Percentiles rank a stretch among this genome's conserved stretches.
phyloP scores from a whole-genome alignment of 2,329 filamentous ascomycete genomes.

The Alternaria novae-zelandiae region DNA sequence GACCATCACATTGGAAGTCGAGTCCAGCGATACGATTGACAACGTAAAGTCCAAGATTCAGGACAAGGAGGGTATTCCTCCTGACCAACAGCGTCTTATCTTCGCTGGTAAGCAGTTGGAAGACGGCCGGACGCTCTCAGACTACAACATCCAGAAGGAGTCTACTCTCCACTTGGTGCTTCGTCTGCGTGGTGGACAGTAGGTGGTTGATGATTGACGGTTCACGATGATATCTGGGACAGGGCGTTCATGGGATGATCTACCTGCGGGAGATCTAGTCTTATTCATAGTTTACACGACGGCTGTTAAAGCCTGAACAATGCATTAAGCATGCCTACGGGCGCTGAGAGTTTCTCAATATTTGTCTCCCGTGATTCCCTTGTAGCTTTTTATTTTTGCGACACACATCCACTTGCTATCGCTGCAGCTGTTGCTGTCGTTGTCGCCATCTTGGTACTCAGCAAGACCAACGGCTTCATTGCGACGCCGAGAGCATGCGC shows the following conservation, averaged over 20 bases:
- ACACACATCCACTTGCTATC: neutral
- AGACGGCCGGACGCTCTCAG: slow-evolving; percentile 86
- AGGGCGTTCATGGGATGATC: slow-evolving; percentile 41
- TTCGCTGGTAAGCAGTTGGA: slow-evolving; percentile 94
- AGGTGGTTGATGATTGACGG: slow-evolving; percentile 37
- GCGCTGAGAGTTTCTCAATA: slow-evolving; percentile 31
- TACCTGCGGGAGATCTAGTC: slow-evolving; percentile 25
- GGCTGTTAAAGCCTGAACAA: slow-evolving; percentile 31
- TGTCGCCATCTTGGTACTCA: neutral
- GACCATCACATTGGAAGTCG: slow-evolving; percentile 91
- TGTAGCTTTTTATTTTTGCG: neutral
- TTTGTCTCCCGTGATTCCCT: neutral
- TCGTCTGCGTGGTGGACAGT: slow-evolving; percentile 63
- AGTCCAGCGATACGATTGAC: slow-evolving; percentile 89
- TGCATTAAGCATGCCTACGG: slow-evolving; percentile 41
- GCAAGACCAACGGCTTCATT: neutral
- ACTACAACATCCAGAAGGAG: slow-evolving; percentile 94
- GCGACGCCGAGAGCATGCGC: neutral
- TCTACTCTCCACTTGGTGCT: slow-evolving; percentile 69
- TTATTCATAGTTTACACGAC: slow-evolving; percentile 41
- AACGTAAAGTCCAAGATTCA: slow-evolving; percentile 94
- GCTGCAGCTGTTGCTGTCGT: neutral
- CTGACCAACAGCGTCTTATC: slow-evolving; percentile 92
- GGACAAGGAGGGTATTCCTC: slow-evolving; percentile 80
- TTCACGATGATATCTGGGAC: slow-evolving; percentile 28